Conservation (phyloP, 1,139 yeast genomes). For the Suhomyces terraborum region DNA sequence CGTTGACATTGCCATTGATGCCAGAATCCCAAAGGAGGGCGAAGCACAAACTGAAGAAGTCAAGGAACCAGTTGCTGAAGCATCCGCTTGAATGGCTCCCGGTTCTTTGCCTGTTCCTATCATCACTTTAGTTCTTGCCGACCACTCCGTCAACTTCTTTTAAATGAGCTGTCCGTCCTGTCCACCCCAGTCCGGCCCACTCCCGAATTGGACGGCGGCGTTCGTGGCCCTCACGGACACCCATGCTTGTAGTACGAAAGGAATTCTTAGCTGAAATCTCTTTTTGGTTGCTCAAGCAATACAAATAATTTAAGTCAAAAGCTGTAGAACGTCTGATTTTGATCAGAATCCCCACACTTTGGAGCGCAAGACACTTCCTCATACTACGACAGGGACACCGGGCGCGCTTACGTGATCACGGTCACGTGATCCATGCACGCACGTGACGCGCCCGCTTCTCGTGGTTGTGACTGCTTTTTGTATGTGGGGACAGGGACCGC, state of each 20-base stretch:
- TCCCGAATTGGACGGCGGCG: not conserved
- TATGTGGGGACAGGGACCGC: not conserved
- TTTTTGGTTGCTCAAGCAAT: conserved; percentile 12
- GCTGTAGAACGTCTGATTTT: not conserved
- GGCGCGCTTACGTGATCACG: too few relatives aligned
- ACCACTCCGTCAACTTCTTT: conserved; percentile 8
- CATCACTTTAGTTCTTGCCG: conserved; percentile 14
- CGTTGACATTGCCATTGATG: conserved; percentile 60
- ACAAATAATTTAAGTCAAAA: not conserved
- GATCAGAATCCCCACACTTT: not conserved
- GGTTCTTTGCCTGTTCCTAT: conserved; percentile 4
- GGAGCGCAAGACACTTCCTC: too few relatives aligned
- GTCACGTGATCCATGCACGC: too few relatives aligned
- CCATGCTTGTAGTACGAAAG: conserved; percentile 13
- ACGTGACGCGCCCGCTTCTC: too few relatives aligned
- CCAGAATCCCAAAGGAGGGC: conserved; percentile 32
- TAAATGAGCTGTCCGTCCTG: conserved; percentile 1
- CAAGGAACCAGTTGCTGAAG: conserved; percentile 6
- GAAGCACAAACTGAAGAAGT: conserved; percentile 13
- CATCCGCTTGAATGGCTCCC: conserved; percentile 2
- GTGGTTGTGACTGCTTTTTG: conserved; percentile 16
- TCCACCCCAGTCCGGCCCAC: not conserved
- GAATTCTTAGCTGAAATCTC: conserved; percentile 20
- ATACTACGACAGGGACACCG: too few relatives aligned
- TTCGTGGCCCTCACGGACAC: conserved; percentile 1